Base-by-base conservation (phyloP, 2,329 filamentous ascomycete species). In the Sporothrix euskadiensis region DNA sequence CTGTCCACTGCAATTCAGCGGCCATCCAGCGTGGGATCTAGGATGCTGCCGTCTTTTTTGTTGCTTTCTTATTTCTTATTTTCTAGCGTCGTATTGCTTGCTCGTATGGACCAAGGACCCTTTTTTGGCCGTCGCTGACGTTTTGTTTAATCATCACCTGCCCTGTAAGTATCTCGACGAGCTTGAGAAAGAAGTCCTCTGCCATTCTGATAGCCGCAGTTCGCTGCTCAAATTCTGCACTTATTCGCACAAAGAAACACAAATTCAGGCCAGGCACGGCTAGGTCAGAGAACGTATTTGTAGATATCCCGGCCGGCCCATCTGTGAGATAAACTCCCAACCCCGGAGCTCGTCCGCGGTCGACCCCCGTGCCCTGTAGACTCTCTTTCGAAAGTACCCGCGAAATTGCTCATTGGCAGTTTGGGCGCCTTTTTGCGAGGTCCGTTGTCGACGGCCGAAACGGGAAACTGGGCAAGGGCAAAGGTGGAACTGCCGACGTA, bases 401-500 rank as follows among this genome's bases (percentile, higher is more conserved):
- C 32, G 6, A n/a, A 22, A 39, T 8, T 44, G 35, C 30, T 59
- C 56, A 59, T 35, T 63, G 16, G 35, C 39, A 44, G 12, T 44
- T 44, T 65, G 8, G 12, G 39, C 30, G 16, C 1, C 32, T 22
- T 65, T 47, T 26, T 66, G 39, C 41, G 63, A 66, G 22, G 14
- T 66, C 41, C 44, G 41, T 35, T n/a, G 66, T 22, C 19, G 47
- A 39, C 30, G 44, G 52, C 69, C 52, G 52, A 68, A 49, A 59
- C 4, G 44, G 63, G 52, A 49, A 69, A 56, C 30, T 56, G 65
- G 65, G 26, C 65, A 35, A 57, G 4, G 14, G 14, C 10, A 52
- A 71, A 71, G 69, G 59, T 68, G 69, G 69, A 44, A 61, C 57
- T 69, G 66, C 71, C 73, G 73, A 71, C 71, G 32, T 65, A 69